These are phyloP conservation scores for Aspergillus sp. DNA, from an alignment of 2,329 filamentous ascomycete species.

Conservation along the genomic window DNA sequence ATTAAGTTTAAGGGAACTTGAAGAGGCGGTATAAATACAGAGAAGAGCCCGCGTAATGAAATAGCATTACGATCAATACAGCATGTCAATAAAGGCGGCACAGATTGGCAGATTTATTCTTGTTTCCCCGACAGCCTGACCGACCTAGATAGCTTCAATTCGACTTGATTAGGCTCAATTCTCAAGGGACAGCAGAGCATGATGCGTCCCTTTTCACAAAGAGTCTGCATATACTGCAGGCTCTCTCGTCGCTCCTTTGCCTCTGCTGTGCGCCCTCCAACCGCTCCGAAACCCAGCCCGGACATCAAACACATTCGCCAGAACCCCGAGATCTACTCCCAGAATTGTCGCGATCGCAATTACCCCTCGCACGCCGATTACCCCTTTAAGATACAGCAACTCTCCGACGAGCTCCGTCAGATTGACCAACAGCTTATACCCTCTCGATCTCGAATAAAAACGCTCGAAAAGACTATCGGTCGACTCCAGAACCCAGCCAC, in stretches of 20 bases:
- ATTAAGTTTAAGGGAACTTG: background rate
- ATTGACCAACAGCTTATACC: conserved; percentile 46
- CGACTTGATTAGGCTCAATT: background rate
- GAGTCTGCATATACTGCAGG: conserved; percentile 41
- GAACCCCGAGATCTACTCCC: conserved; percentile 76
- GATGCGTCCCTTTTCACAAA: conserved; percentile 18
- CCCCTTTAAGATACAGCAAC: conserved; percentile 56
- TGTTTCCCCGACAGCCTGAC: background rate
- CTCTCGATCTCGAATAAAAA: conserved; percentile 49
- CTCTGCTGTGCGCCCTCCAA: conserved; percentile 55
- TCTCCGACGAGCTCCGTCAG: conserved; percentile 42
- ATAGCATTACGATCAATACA: background rate
- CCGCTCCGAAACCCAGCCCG: conserved; percentile 76
- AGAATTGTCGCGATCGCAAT: conserved; percentile 85
- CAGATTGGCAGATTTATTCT: conserved; percentile 4
- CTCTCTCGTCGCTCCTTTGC: conserved; percentile 22
- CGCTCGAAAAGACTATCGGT: conserved; percentile 48
- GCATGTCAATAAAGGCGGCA: background rate
- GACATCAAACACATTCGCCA: conserved; percentile 90
- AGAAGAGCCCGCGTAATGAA: background rate
- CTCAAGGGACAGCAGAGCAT: background rate
- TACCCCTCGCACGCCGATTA: conserved; percentile 64
- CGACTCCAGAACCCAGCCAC: conserved; percentile 31
- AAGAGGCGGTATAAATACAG: background rate
- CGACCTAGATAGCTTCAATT: conserved; percentile 7